Conservation (phyloP, 176 grass and related monocot species). For the Tillandsia leiboldiana region DNA sequence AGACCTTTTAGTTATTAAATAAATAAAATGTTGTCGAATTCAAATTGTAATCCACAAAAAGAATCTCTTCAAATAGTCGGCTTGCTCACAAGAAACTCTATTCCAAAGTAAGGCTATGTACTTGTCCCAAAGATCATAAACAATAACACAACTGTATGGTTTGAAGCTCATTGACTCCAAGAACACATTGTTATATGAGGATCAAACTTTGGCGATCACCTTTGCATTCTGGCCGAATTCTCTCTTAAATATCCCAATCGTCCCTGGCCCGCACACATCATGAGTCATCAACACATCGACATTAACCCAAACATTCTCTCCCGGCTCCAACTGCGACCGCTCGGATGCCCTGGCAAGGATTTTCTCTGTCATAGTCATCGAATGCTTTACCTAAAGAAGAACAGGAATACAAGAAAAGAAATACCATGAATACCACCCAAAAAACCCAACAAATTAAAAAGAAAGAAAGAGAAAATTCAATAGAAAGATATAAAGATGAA, state of each 20-base stretch:
- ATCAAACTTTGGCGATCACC: constrained; percentile 9
- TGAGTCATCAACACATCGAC: constrained; percentile 98
- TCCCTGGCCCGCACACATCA: constrained; percentile 69
- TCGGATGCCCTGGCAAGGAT: constrained; percentile 80
- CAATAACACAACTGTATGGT: no score
- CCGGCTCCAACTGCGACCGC: constrained; percentile 53
- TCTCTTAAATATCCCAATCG: constrained; percentile 81
- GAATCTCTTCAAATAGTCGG: no score
- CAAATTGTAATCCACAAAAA: no score
- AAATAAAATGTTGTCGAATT: no score
- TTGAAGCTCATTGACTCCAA: no score
- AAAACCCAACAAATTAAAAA: no score
- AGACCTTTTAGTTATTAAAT: no score
- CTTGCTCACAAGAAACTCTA: no score
- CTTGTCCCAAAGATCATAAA: no score
- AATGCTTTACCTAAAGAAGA: constrained; percentile 43
- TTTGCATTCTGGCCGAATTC: constrained; percentile 84
- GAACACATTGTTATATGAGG: not conserved
- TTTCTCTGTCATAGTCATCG: constrained; percentile 98
- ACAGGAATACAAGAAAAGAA: not conserved
- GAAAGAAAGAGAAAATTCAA: not conserved
- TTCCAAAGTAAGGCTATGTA: no score
- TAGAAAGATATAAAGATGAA: not conserved
- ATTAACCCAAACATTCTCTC: constrained; percentile 95
- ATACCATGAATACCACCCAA: no score